Evolutionary conservation across 495 filamentous ascomycete genomes (phyloP), one percentile per base, ranked within the genome.

Genomic region (Hypoxylon subgilvum): DNA sequence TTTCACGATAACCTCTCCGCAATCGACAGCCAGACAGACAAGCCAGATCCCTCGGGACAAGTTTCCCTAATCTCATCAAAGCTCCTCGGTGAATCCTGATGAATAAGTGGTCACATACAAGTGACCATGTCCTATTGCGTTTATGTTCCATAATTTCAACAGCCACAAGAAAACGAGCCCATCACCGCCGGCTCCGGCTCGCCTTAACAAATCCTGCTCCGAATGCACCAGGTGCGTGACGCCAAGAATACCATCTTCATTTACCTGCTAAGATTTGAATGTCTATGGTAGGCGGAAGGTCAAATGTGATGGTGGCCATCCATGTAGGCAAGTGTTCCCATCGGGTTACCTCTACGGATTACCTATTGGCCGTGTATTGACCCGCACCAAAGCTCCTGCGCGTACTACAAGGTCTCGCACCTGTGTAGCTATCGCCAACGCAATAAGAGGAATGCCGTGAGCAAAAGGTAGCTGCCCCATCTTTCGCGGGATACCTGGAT

Each of bases 241-340:
- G 38, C 53, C 32, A 58, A 54, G 36, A 19, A 17, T 19, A 17
- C 25, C 60, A 4, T 58, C 48, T 30, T 43, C 34, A 25, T 25
- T 48, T 13, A 19, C 17, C 45, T 48, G 17, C 59, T 57, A 58
- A 63, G 18, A 18, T 28, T 45, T 52, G 49, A 21, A 27, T 52
- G 28, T 40, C 23, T 18, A 27, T 19, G 50, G 30, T 52, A 58
- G 64, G 53, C 59, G 64, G 22, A 67, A 67, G 46, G 59, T 67
- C 12, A 67, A 67, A 42, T 67, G 64, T 59, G 64, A 67, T 44
- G 64, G 64, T 45, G 59, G 50, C n/a, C 49, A 67, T n/a, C 64
- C 64, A 43, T 67, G 64, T 42, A 57, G 59, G 59, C 45, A 52
- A 43, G 61, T 65, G 8, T 13, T 44, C 25, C 0, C 16, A 28